Base-by-base conservation (phyloP, 805 yeast genomes). In the Metschnikowia shivogae region DNA sequence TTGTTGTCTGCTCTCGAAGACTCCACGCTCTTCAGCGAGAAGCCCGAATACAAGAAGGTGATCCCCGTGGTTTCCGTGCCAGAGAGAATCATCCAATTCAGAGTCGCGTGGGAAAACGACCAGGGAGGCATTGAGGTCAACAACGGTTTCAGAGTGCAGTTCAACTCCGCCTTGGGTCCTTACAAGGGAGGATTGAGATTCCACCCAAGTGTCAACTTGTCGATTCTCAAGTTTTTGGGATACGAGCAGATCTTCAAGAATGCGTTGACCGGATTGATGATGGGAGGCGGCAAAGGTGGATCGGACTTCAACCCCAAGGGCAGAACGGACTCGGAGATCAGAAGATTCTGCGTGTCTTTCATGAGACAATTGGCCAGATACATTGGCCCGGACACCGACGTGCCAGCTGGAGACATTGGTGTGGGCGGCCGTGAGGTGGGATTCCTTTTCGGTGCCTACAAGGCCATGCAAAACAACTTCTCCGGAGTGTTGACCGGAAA, bases 211-310 rank as follows among this genome's bases (percentile, higher is more conserved):
- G 99, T 92, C 60, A 93, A 90, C 75, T 78, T 92, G 62, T 89
- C 97, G 46, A 88, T 92, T 70, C 81, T 92, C 67, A 92, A 92
- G 77, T 92, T 92, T 74, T 79, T 92, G 64, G 99, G 98, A 62
- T 92, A 88, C 71, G 99, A 92, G 78, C 99, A 92, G 76, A 89
- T 89, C 70, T 93, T 92, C 82, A 92, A 92, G 81, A 92, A 92
- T 67, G 98, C 99, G 42, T 78, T 92, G 63, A 92, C 99, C 60
- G 98, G 98, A 63, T 80, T 90, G 61, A 80, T 84, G 81, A 90
- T 92, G 86, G 99, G 99, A 69, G 99, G 99, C 77, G 99, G 96
- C 74, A 92, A 92, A 72, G 99, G 99, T 81, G 99, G 99, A 70
- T 78, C 96, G 50, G 97, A 92, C 74, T 93, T 92, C 74, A 89